phyloP scores from a whole-genome alignment of 352 stramenopile genomes.

The Globisporangium perplexum region DNA sequence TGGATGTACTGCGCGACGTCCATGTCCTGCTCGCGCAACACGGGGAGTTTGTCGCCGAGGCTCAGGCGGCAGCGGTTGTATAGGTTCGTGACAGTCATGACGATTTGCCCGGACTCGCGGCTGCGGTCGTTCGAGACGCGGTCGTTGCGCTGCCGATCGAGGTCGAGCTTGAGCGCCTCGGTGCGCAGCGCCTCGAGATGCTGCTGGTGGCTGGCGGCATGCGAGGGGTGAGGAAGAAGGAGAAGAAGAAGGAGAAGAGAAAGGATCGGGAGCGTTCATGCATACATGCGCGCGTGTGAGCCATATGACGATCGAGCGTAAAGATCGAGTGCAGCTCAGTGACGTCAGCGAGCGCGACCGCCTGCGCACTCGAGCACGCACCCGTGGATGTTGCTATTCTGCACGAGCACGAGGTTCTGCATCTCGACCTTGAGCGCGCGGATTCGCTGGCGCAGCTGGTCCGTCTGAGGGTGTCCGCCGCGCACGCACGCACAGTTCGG shows the following conservation, averaged over 20 bases:
- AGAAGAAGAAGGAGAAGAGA: no score
- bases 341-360: background rate
- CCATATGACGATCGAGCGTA: background rate
- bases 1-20: slow-evolving; percentile 73
- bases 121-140: slow-evolving; percentile 77
- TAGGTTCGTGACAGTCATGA: slow-evolving; percentile 89
- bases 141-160: slow-evolving; percentile 73
- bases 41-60: slow-evolving; percentile 65
- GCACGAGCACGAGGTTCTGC: slow-evolving; percentile 78
- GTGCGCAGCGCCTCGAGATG: slow-evolving; percentile 72
- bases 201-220: slow-evolving; percentile 46
- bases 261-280: no score
- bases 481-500: no score
- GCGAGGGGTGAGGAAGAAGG: background rate
- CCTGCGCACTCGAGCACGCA: no score
- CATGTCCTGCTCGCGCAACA: slow-evolving; percentile 69
- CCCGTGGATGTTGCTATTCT: slow-evolving; percentile 81
- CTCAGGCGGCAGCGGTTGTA: slow-evolving; percentile 82
- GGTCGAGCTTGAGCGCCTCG: slow-evolving; percentile 74
- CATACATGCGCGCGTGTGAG: no score
- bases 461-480: slow-evolving; percentile 29
- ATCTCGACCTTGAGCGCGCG: slow-evolving; percentile 75
- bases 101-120: slow-evolving; percentile 85
- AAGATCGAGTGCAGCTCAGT: no score
- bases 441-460: slow-evolving; percentile 71